Evolutionary conservation across 2,329 filamentous ascomycete species (phyloP).

Genomic region (Colletotrichum noveboracense): DNA sequence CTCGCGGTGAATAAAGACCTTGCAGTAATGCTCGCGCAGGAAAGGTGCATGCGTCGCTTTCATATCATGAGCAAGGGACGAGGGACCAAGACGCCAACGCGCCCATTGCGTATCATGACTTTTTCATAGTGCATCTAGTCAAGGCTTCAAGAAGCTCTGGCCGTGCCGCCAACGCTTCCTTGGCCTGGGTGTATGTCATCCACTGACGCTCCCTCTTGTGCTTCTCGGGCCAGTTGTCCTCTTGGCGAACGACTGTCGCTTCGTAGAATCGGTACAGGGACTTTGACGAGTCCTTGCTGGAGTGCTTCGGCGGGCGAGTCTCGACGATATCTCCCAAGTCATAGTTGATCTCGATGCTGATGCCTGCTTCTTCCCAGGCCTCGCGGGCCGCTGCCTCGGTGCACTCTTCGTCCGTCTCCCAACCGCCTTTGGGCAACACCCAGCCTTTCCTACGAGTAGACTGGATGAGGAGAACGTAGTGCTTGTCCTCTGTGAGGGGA

Average conservation of each 20-base stretch:
- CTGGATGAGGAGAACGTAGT: conserved; percentile 90
- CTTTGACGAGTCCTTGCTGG: conserved; percentile 63
- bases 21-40: background rate
- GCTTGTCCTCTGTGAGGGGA: conserved; percentile 84
- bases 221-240: conserved; percentile 89
- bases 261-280: conserved; percentile 84
- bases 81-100: background rate
- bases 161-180: conserved; percentile 74
- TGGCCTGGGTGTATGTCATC: conserved; percentile 87
- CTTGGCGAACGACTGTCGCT: conserved; percentile 84
- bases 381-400: conserved; percentile 83
- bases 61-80: background rate
- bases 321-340: conserved; percentile 89
- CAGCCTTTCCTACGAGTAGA: conserved; percentile 89
- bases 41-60: background rate
- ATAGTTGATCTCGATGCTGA: conserved; percentile 81
- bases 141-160: conserved; percentile 91
- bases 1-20: background rate
- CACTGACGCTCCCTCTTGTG: conserved; percentile 90
- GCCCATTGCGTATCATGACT: conserved; percentile 18
- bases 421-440: conserved; percentile 97
- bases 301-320: conserved; percentile 78
- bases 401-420: conserved; percentile 93
- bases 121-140: conserved; percentile 74
- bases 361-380: conserved; percentile 98